Percentiles rank a stretch among this genome's conserved stretches.
phyloP scores from a whole-genome alignment of 768 basidiomycete species.

The Clathrus columnatus region DNA sequence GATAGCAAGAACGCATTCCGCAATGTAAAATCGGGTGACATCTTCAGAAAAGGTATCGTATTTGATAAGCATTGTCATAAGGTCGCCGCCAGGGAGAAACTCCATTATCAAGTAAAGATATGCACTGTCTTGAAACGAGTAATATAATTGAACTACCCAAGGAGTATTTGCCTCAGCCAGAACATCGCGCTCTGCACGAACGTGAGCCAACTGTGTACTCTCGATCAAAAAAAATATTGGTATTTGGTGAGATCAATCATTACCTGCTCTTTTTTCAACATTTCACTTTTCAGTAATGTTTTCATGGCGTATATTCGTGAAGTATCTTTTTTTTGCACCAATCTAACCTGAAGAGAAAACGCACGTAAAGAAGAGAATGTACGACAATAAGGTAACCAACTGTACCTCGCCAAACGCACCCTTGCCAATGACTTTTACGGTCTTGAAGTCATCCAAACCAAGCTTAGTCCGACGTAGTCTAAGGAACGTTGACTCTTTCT shows the following conservation, averaged over 20 bases:
- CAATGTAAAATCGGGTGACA: slow-evolving; percentile 96
- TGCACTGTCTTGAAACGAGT: slow-evolving; percentile 93
- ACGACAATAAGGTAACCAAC: slow-evolving; percentile 16
- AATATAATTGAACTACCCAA: slow-evolving; percentile 96
- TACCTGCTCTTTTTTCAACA: slow-evolving; percentile 99
- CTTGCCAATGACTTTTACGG: slow-evolving; percentile 98
- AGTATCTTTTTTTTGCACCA: slow-evolving; percentile 94
- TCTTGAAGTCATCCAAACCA: slow-evolving; percentile 86
- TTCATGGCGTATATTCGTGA: slow-evolving; percentile 99
- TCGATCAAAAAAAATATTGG: background rate
- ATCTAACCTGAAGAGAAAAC: slow-evolving; percentile 52
- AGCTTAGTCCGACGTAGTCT: slow-evolving; percentile 83
- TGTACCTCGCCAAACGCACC: slow-evolving; percentile 95
- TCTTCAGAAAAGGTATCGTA: slow-evolving; percentile 99
- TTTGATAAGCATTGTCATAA: slow-evolving; percentile 99
- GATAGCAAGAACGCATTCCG: slow-evolving; percentile 96
- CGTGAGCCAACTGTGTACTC: slow-evolving; percentile 75
- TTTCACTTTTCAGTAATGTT: slow-evolving; percentile 91
- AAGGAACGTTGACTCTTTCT: slow-evolving; percentile 83
- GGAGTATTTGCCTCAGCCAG: slow-evolving; percentile 90
- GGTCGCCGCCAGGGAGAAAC: slow-evolving; percentile 94
- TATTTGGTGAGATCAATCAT: slow-evolving; percentile 15
- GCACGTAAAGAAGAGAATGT: background rate
- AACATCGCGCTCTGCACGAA: slow-evolving; percentile 94
- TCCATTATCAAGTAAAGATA: slow-evolving; percentile 98